Base-by-base conservation (phyloP, 805 yeast species). In the Torulaspora indica region DNA sequence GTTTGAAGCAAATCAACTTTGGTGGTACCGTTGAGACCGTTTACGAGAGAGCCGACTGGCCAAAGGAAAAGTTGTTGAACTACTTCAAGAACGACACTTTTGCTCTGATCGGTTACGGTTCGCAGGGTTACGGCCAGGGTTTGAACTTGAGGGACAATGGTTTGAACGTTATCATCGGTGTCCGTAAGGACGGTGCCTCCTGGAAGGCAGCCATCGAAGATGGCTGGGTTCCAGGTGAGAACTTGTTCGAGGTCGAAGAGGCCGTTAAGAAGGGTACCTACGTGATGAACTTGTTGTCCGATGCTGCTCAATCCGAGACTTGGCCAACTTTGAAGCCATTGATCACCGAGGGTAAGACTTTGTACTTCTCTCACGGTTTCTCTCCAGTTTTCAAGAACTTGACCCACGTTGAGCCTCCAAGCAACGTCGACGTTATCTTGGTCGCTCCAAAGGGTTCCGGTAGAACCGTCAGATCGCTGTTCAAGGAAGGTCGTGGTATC, bases 391-490 rank as follows among this genome's bases (percentile, higher is more conserved):
- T 93, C 91, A 88, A 89, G 77, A 89, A 89, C 63, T 83, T 91
- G 74, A 93, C 98, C 70, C 77, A 90, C 66, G 98, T 93, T 64
- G 96, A 81, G 64, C 84, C 96, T 65, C 98, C 98, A 76, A 74
- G 75, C 58, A 85, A 91, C 75, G 79, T 93, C 58, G 98, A 93
- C 68, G 97, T 90, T 59, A 93, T 93, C 76, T 79, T 93, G 68
- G 98, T 91, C 67, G 98, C 98, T 73, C 98, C 98, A 77, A 93
- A 93, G 85, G 98, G 98, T 71, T 91, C 98, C 54, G 98, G 98
- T 77, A 89, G 98, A 80, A 93, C 98, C 62, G 98, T 93, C 61
- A 87, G 98, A 81, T 84, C 98, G 54, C 78, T 93, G 67, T 93
- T 93, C 93, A 91, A 93, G 79, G 98, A 93, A 79, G 98, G 98